Percentiles rank a stretch among this genome's conserved stretches.
Conservation (phyloP, 148 eudicot species). For the Rhododendron kiyosumense region DNA sequence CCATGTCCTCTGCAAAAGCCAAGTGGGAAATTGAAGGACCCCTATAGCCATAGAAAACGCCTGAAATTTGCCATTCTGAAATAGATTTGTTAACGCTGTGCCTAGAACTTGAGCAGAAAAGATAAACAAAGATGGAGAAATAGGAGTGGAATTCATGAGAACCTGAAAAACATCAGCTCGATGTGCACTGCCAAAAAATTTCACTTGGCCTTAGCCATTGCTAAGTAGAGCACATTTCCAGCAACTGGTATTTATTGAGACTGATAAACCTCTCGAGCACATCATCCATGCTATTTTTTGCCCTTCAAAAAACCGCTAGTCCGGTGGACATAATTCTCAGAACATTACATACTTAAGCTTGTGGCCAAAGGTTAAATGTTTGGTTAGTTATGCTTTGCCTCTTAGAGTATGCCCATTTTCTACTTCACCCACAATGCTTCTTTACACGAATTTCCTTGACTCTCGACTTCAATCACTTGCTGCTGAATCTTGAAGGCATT, state of each 20-base stretch:
- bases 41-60: neutral
- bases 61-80: neutral
- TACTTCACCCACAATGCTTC: neutral
- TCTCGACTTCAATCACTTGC: neutral
- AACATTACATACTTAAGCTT: neutral
- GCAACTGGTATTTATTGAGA: neutral
- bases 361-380: neutral
- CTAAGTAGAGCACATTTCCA: neutral
- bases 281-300: neutral
- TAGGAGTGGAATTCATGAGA: neutral
- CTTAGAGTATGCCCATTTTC: neutral
- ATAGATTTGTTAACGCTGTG: neutral
- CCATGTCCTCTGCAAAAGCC: neutral
- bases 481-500: neutral
- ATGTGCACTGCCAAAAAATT: neutral
- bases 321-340: neutral
- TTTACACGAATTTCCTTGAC: neutral
- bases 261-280: neutral
- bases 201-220: neutral
- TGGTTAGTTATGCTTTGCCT: neutral
- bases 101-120: neutral
- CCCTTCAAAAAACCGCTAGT: neutral
- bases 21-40: neutral
- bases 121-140: neutral
- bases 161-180: neutral